These are phyloP conservation scores for Dipodascus geniculatus DNA, from an alignment of 805 yeast genomes.

Conservation along the genomic window DNA sequence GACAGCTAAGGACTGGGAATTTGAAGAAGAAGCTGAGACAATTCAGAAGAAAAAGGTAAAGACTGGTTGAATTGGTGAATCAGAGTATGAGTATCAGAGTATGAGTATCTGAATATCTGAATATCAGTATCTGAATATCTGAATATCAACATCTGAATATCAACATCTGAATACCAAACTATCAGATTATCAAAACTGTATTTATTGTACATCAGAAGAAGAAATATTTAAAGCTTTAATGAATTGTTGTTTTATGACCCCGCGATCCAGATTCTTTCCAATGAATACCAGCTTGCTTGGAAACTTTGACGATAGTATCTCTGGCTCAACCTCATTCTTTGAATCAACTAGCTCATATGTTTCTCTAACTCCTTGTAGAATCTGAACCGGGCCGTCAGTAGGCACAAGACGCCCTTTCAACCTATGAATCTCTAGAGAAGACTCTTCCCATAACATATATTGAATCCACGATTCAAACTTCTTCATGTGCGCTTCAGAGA, in stretches of 20 bases:
- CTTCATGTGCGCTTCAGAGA: slow-evolving; percentile 30
- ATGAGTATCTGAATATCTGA: too few species aligned
- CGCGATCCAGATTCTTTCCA: slow-evolving; percentile 47
- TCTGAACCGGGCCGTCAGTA: slow-evolving; percentile 30
- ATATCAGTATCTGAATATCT: too few species aligned
- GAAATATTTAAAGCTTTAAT: not conserved
- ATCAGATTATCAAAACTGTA: too few species aligned
- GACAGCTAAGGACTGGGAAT: slow-evolving; percentile 69
- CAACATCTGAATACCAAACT: too few species aligned
- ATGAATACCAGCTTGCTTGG: slow-evolving; percentile 57
- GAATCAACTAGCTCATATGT: slow-evolving; percentile 49
- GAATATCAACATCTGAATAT: too few species aligned
- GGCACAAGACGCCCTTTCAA: slow-evolving; percentile 61
- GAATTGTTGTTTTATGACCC: slow-evolving; percentile 7
- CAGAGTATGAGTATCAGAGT: not conserved
- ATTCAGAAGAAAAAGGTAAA: slow-evolving; percentile 9
- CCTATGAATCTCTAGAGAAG: slow-evolving; percentile 59
- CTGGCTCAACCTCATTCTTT: slow-evolving; percentile 35
- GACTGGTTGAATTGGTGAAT: not conserved
- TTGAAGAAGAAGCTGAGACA: slow-evolving; percentile 36
- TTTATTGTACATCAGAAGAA: not conserved
- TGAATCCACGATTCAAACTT: slow-evolving; percentile 56
- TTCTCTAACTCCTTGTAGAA: slow-evolving; percentile 87
- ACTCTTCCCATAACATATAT: slow-evolving; percentile 61
- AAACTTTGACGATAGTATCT: slow-evolving; percentile 21